A percentile compares a stretch with the other conserved stretches of the same genome.
Evolutionary conservation across 2,329 filamentous ascomycete species (phyloP).

Genomic region (Ophiostoma piceae): DNA sequence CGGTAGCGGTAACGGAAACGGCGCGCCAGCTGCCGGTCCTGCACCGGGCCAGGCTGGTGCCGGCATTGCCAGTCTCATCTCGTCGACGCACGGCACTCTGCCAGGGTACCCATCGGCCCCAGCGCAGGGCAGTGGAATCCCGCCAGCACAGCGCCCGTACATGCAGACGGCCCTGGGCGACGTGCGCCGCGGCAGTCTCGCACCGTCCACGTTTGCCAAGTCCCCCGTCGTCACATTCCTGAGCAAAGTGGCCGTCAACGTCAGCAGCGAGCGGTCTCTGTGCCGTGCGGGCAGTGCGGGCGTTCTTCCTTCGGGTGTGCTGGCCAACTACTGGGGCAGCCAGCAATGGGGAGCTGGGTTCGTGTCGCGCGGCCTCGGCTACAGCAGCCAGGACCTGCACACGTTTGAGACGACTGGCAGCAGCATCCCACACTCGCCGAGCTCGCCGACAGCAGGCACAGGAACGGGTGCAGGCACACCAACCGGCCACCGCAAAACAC

Average conservation of each 20-base stretch:
- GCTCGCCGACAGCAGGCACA: not conserved
- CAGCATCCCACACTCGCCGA: conserved; percentile 5
- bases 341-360: conserved; percentile 59
- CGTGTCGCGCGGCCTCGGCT: conserved; percentile 19
- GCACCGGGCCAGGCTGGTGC: conserved; percentile 51
- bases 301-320: conserved; percentile 73
- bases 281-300: conserved; percentile 57
- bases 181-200: conserved; percentile 57
- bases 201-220: conserved; percentile 75
- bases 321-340: conserved; percentile 93
- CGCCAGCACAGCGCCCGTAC: conserved; percentile 28
- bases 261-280: conserved; percentile 70
- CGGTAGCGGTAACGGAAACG: not conserved
- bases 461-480: conserved; percentile 18
- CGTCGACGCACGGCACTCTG: conserved; percentile 73
- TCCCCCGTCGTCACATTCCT: conserved; percentile 79
- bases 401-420: conserved; percentile 21
- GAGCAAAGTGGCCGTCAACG: conserved; percentile 76
- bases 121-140: not conserved
- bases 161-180: conserved; percentile 40
- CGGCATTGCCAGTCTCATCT: conserved; percentile 80
- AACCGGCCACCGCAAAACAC: conserved; percentile 41
- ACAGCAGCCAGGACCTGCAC: conserved; percentile 13
- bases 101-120: conserved; percentile 45
- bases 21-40: conserved; percentile 32